Base-by-base conservation (phyloP, 306 rosid species). In the Begonia loranthoides region DNA sequence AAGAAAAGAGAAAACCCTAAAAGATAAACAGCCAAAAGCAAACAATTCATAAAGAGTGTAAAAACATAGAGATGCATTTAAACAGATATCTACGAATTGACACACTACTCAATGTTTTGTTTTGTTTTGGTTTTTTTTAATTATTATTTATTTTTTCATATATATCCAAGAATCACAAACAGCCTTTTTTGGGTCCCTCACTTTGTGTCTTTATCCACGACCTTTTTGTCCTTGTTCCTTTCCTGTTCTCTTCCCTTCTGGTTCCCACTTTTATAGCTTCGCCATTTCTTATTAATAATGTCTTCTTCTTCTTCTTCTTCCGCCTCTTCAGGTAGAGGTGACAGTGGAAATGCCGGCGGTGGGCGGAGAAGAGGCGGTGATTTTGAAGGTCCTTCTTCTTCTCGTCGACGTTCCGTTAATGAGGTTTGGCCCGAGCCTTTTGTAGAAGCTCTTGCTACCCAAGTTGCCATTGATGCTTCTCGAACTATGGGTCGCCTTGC, bases 141-240 rank as follows among this genome's bases (percentile, higher is more conserved):
- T 28, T 28, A 28, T 28, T 44, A 15, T 50, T 46, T 58, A 34
- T 58, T 58, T 58, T 58, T 54, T 15, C 55, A 59, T 59, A 59
- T 59, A 59, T 59, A 59, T 59, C 55, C 46, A 67, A 76, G 78
- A 72, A 73, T 68, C 73, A 56, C 54, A 38, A 58, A 77, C 74
- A 67, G 51, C 46, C 55, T 50, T 51, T 57, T 57, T 74, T 80
- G 92, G 99, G 94, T 64, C 92, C 92, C 99, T 82, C 87, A 56
- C 59, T 68, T 70, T 58, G 87, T 85, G 94, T 85, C 97, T 80
- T 78, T 72, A 73, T 82, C 92, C 63, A 64, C 41, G 0, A 60
- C 83, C 83, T 86, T 87, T 90, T 86, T 89, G 95, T 85, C 84
- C 81, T 73, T 70, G 74, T 70, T 73, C 65, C 75, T 52, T 76